These are phyloP conservation scores for Umbellularia californica DNA, from an alignment of 164 flowering plant genomes.

Conservation along the genomic window DNA sequence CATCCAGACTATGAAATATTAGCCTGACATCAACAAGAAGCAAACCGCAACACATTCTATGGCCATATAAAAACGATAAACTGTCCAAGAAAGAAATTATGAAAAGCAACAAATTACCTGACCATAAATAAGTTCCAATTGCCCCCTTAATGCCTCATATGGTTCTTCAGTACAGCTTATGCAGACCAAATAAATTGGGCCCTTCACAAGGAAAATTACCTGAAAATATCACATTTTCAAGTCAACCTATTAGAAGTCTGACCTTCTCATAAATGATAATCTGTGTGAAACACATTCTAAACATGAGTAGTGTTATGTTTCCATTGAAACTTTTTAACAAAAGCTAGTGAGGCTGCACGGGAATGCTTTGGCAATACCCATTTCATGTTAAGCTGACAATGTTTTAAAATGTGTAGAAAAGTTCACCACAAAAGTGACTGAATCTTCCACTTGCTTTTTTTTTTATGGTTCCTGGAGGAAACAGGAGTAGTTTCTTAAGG, in stretches of 20 bases:
- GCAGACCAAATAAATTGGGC: slow-evolving; percentile 94
- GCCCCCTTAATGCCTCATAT: slow-evolving; percentile 74
- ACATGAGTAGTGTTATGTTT: not conserved
- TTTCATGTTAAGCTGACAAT: not conserved
- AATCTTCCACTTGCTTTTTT: not conserved
- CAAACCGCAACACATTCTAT: not conserved
- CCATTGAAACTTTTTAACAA: not conserved
- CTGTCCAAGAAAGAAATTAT: no score
- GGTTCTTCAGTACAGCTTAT: slow-evolving; percentile 99
- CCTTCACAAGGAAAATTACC: slow-evolving; percentile 94
- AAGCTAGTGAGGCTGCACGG: not conserved
- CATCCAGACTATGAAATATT: slow-evolving; percentile 22
- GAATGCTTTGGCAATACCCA: not conserved
- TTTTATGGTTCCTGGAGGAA: no score
- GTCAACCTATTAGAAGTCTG: slow-evolving; percentile 2
- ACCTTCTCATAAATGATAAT: not conserved
- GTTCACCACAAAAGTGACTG: not conserved
- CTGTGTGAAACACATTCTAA: not conserved
- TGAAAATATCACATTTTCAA: slow-evolving; percentile 23
- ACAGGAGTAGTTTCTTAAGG: no score
- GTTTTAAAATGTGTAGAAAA: not conserved
- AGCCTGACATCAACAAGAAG: not conserved
- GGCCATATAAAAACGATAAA: not conserved
- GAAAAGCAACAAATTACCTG: slow-evolving; percentile 50
- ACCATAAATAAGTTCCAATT: slow-evolving; percentile 88